Conservation (phyloP, 768 basidiomycete species). For the Mycena rebaudengoi region DNA sequence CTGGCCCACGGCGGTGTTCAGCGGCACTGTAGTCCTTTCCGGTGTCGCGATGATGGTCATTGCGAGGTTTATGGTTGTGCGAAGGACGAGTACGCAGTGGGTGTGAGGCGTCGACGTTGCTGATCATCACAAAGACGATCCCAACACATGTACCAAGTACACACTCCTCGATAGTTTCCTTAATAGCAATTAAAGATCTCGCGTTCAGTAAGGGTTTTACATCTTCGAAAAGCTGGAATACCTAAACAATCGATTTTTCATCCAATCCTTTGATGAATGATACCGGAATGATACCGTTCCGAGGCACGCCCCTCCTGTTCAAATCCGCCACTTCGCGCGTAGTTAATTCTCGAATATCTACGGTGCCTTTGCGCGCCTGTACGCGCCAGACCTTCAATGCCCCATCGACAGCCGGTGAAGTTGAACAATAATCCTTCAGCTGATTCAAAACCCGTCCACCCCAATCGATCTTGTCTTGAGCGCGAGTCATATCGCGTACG, state of each 20-base stretch:
- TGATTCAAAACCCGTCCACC: constrained; percentile 1
- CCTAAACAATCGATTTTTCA: too few relatives aligned
- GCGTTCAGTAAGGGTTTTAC: too few relatives aligned
- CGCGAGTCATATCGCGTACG: background rate
- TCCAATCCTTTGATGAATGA: constrained; percentile 5
- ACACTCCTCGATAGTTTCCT: too few relatives aligned
- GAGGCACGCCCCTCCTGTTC: constrained; percentile 8
- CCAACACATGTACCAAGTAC: too few relatives aligned
- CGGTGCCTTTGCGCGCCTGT: background rate
- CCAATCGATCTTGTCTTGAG: constrained; percentile 5
- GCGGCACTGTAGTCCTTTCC: constrained; percentile 17
- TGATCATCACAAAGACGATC: too few relatives aligned
- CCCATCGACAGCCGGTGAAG: background rate
- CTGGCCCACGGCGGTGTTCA: constrained; percentile 25
- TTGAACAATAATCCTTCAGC: background rate
- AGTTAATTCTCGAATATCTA: background rate
- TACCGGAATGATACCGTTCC: constrained; percentile 20
- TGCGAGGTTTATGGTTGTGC: constrained; percentile 10
- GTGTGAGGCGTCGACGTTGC: too few relatives aligned
- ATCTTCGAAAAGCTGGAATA: too few relatives aligned
- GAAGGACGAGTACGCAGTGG: background rate
- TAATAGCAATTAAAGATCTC: too few relatives aligned
- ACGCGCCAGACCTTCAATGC: constrained; percentile 13
- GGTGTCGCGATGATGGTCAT: constrained; percentile 21
- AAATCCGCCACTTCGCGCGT: background rate